A percentile compares a stretch with the other conserved stretches of the same genome.
Conservation (phyloP, 768 basidiomycete genomes). For the Fomitopsis pulvina region DNA sequence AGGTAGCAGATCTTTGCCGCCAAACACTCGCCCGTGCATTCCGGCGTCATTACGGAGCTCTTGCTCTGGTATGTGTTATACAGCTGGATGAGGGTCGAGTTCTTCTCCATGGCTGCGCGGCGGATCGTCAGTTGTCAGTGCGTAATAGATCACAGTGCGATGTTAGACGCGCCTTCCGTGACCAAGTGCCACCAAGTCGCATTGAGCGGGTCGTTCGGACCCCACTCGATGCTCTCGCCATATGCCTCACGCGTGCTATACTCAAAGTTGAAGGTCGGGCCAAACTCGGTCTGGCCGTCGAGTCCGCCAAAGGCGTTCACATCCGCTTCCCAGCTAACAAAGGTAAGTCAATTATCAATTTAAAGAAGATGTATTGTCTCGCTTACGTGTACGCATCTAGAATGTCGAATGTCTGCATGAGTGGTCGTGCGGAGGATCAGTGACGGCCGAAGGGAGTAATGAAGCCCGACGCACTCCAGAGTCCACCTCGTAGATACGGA, state of each 20-base stretch:
- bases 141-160: not conserved
- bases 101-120: slow-evolving; percentile 44
- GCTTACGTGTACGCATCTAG: slow-evolving; percentile 69
- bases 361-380: not conserved
- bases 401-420: slow-evolving; percentile 60
- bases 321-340: slow-evolving; percentile 42
- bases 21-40: slow-evolving; percentile 54
- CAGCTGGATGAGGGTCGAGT: slow-evolving; percentile 44
- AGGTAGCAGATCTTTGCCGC: slow-evolving; percentile 68
- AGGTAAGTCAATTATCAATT: not conserved
- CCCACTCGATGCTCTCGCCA: slow-evolving; percentile 53
- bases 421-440: not conserved
- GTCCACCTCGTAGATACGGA: slow-evolving; percentile 65
- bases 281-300: slow-evolving; percentile 43
- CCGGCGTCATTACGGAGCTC: slow-evolving; percentile 41
- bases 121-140: not conserved
- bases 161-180: slow-evolving; percentile 48
- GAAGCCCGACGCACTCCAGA: slow-evolving; percentile 40
- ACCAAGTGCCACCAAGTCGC: slow-evolving; percentile 80
- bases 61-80: slow-evolving; percentile 71
- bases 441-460: too few relatives aligned
- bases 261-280: slow-evolving; percentile 54
- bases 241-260: slow-evolving; percentile 66
- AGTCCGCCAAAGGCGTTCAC: slow-evolving; percentile 51
- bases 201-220: slow-evolving; percentile 56